phyloP scores from a whole-genome alignment of 495 filamentous ascomycete species.

The Penicillium cinerascens region DNA sequence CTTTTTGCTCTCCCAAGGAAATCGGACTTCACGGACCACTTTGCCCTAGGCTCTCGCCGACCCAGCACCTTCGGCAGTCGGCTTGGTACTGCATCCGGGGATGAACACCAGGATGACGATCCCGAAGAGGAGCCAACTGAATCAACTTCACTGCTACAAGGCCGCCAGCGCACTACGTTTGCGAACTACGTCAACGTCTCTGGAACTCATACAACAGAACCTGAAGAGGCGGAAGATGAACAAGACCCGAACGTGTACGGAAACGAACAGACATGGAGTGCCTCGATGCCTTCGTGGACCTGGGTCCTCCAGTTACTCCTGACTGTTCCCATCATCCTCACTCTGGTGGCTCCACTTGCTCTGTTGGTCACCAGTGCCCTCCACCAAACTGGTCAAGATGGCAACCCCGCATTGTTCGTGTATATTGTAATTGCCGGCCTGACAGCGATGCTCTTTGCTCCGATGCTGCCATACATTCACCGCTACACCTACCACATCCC shows the following conservation, averaged over 20 bases:
- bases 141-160: slow-evolving; percentile 72
- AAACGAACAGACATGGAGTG: slow-evolving; percentile 85
- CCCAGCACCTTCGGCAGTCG: slow-evolving; percentile 44
- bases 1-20: slow-evolving; percentile 75
- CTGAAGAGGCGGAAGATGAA: slow-evolving; percentile 33
- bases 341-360: slow-evolving; percentile 68
- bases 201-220: slow-evolving; percentile 22
- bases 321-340: slow-evolving; percentile 69
- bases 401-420: slow-evolving; percentile 58
- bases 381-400: slow-evolving; percentile 78
- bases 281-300: slow-evolving; percentile 69
- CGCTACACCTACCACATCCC: slow-evolving; percentile 82
- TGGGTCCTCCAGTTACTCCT: slow-evolving; percentile 87
- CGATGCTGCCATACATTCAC: slow-evolving; percentile 80
- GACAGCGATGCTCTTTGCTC: slow-evolving; percentile 70
- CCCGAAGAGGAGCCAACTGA: slow-evolving; percentile 64
- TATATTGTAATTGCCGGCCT: slow-evolving; percentile 68
- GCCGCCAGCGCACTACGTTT: slow-evolving; percentile 64
- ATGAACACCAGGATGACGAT: slow-evolving; percentile 39
- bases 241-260: slow-evolving; percentile 55
- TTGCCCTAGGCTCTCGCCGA: slow-evolving; percentile 30
- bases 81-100: slow-evolving; percentile 27
- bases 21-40: slow-evolving; percentile 51
- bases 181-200: slow-evolving; percentile 57
- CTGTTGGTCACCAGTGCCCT: slow-evolving; percentile 70